Base-by-base conservation (phyloP, 148 eudicot genomes). In the Camellia lanceoleosa region DNA sequence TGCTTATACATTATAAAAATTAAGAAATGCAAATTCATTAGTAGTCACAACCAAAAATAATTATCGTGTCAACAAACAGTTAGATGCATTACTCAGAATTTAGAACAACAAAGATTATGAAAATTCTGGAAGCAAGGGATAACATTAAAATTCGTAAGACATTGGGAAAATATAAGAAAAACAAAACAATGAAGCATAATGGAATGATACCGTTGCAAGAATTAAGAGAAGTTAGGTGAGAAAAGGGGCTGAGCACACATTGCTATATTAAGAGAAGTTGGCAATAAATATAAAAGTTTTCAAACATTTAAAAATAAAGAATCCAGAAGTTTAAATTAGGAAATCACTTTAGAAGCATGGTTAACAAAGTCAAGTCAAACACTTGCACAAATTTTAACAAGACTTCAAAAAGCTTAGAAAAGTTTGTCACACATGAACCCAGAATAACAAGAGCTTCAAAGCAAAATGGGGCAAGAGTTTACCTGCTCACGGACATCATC, bases 401-500 rank as follows among this genome's bases (percentile, higher is more conserved):
- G 19, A 8, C 12, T 14, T 16, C 52, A 10, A 52, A 67, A 66
- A 51, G 38, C 11, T 30, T 5, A 49, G 51, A 23, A 44, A 38
- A 64, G 18, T 65, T 9, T 38, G 61, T 51, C 72, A 38, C 30
- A 49, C 7, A 11, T 41, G 73, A 47, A n/a, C 71, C 18, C 3
- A 18, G 14, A 69, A 78, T 58, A 66, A 13, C 73, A 7, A 10
- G 7, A 5, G 51, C 54, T 52, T 19, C 18, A 54, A 16, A 52
- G 71, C 23, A 78, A 42, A 67, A 68, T 16, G 1, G 46, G 23
- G 62, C 44, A 52, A 43, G 73, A 9, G n/a, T 16, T 43, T 82
- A 92, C 98, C 98, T 94, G 97, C 80, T 91, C 94, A n/a, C 97
- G 88, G 76, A 94, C 97, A 91, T 94, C 97, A 84, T 92, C 97